Evolutionary conservation across 1,284 basidiomycete genomes (phyloP), one percentile per base, ranked within the genome.

Genomic region (Fomitiporia mediterranea): DNA sequence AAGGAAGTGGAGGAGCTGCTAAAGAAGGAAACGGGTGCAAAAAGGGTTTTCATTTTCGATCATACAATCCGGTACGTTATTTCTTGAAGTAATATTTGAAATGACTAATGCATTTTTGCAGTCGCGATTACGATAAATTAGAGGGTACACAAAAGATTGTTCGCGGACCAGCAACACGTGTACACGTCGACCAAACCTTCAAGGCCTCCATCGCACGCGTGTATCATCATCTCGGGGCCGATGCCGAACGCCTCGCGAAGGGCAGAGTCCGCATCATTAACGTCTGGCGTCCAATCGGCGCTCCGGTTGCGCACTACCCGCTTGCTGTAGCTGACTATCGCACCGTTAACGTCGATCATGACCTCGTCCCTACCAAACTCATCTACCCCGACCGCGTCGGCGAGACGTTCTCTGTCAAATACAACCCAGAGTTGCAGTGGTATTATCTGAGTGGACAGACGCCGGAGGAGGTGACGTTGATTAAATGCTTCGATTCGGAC

Each of bases 121-220:
- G 43, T 19, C 23, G 49, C 21, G 17, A 46, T 15, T 46, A 46
- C 17, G 23, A 15, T 6, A 2, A 46, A 4, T n/a, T 3, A 17
- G 2, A 6, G 21, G 42, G 32, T 28, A 3, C 23, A 13, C 5
- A 19, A 3, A 19, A 43, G 15, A 17, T 4, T 11, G 34, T 19
- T 5, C 43, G 43, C 11, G 35, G 21, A 13, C 40, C 43, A 17
- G 54, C 55, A 56, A 11, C 30, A 55, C 4, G 63, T 34, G 77
- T 77, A 0, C 83, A 84, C 62, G 75, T 82, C 53, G 83, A 84
- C 65, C 83, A 85, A 66, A 82, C 82, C 0, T 72, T 70, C 38
- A 61, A 68, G 9, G 74, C 81, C 2, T 70, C 77, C 11, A 68
- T 76, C 19, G 70, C 69, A 2, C 78, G 82, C 21, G 81, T 84